phyloP scores from a whole-genome alignment of 2,329 filamentous ascomycete genomes.

The Neopestalotiopsis sp. region DNA sequence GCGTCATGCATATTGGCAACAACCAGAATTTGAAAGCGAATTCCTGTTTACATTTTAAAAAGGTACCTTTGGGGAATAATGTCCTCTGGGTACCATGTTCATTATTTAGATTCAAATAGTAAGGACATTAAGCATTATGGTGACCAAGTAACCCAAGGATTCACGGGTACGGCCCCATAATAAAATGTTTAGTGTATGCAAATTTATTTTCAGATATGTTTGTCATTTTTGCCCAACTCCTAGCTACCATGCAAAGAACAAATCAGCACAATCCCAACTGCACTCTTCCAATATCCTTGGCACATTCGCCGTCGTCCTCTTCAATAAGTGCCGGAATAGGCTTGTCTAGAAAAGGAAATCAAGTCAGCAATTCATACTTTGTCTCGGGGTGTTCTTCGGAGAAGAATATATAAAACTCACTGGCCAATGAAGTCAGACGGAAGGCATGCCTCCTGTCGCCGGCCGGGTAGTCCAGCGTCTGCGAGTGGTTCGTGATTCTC shows the following conservation, averaged over 20 bases:
- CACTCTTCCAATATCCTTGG: constrained; percentile 24
- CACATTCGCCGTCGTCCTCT: constrained; percentile 29
- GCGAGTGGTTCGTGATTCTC: constrained; percentile 4
- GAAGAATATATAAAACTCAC: background rate
- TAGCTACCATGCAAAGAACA: too few species aligned
- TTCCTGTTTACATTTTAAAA: constrained; percentile 24
- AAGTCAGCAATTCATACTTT: background rate
- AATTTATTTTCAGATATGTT: background rate
- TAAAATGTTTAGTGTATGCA: background rate
- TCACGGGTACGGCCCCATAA: too few species aligned
- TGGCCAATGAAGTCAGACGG: constrained; percentile 23
- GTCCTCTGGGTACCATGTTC: too few species aligned
- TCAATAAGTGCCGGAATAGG: constrained; percentile 24
- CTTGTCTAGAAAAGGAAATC: constrained; percentile 2
- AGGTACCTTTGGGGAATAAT: too few species aligned
- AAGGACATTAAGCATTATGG: too few species aligned
- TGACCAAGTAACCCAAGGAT: too few species aligned
- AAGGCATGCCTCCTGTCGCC: constrained; percentile 16
- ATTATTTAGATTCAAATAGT: too few species aligned
- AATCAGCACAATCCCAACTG: constrained; percentile 26
- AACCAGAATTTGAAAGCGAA: constrained; percentile 23
- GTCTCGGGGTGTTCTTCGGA: background rate
- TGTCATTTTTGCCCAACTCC: too few species aligned
- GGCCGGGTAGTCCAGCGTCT: constrained; percentile 12
- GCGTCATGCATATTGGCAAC: constrained; percentile 22